These are phyloP conservation scores for Boletus rubescentipes DNA, from an alignment of 768 basidiomycete genomes.

Conservation along the genomic window DNA sequence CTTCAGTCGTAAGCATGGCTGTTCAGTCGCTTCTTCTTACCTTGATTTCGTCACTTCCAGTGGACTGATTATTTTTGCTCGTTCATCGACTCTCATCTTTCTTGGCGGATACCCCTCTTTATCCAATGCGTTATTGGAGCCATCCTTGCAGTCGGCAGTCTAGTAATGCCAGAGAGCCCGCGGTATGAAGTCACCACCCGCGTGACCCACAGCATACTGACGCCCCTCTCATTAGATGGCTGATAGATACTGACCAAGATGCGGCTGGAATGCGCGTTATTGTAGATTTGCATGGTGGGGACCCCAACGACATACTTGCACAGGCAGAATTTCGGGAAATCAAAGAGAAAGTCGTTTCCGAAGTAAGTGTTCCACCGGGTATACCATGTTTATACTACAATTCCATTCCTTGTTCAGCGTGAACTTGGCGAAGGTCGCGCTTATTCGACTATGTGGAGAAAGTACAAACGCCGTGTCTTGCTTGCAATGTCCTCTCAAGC, in stretches of 20 bases:
- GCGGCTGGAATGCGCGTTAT: constrained; percentile 82
- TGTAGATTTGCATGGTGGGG: constrained; percentile 84
- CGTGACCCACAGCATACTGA: constrained; percentile 3
- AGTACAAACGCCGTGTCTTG: constrained; percentile 83
- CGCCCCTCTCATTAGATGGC: constrained; percentile 59
- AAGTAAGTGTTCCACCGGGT: constrained; percentile 41
- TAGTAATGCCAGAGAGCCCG: constrained; percentile 89
- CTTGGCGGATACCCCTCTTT: constrained; percentile 91
- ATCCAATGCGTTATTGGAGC: constrained; percentile 86
- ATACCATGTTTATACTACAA: not conserved
- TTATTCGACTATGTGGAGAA: constrained; percentile 82
- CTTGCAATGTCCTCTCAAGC: constrained; percentile 95
- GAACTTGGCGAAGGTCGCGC: constrained; percentile 72
- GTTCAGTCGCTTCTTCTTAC: not conserved
- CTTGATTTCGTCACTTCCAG: constrained; percentile 35
- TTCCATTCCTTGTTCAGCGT: constrained; percentile 46
- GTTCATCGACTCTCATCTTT: constrained; percentile 77
- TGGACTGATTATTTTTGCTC: constrained; percentile 96
- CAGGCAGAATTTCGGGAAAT: constrained; percentile 88
- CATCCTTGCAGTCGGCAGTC: constrained; percentile 74
- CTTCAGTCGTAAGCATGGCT: constrained; percentile 68
- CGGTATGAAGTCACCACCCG: constrained; percentile 42
- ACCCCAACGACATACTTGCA: constrained; percentile 64
- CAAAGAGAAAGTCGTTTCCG: constrained; percentile 71
- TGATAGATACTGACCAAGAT: constrained; percentile 86